phyloP scores from a whole-genome alignment of 2,329 filamentous ascomycete species.

The Pseudogymnoascus sp. region DNA sequence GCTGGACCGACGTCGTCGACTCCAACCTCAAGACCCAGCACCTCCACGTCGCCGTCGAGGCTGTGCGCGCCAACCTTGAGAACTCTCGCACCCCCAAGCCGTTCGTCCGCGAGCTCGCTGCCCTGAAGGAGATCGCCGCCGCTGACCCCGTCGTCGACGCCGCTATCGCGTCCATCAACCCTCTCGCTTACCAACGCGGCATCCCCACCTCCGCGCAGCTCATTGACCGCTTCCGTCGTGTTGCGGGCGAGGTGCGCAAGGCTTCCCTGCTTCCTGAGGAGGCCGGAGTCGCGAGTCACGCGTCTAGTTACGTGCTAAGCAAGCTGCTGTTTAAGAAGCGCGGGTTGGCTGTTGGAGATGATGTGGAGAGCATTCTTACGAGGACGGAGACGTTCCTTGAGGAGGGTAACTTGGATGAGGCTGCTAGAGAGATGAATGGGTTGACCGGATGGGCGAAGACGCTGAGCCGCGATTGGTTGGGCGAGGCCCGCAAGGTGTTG shows the following conservation, averaged over 20 bases:
- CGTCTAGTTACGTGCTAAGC: slow-evolving; percentile 80
- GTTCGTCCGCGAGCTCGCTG: slow-evolving; percentile 87
- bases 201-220: slow-evolving; percentile 77
- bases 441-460: slow-evolving; percentile 93
- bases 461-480: slow-evolving; percentile 86
- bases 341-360: slow-evolving; percentile 70
- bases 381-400: slow-evolving; percentile 85
- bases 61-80: slow-evolving; percentile 76
- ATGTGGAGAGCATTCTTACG: slow-evolving; percentile 88
- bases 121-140: slow-evolving; percentile 82
- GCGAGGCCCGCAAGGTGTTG: slow-evolving; percentile 81
- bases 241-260: slow-evolving; percentile 88
- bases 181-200: slow-evolving; percentile 83
- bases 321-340: slow-evolving; percentile 96
- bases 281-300: slow-evolving; percentile 88
- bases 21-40: slow-evolving; percentile 89
- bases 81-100: slow-evolving; percentile 66
- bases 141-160: slow-evolving; percentile 83
- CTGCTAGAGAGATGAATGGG: slow-evolving; percentile 90
- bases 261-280: slow-evolving; percentile 86
- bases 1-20: slow-evolving; percentile 88
- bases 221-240: slow-evolving; percentile 90
- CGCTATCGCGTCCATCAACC: slow-evolving; percentile 94
- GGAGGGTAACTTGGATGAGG: slow-evolving; percentile 84
- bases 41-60: slow-evolving; percentile 90